Evolutionary conservation across 192 early-diverging fungal genomes (phyloP), one percentile per base, ranked within the genome.

Genomic region (Podila clonocystis): DNA sequence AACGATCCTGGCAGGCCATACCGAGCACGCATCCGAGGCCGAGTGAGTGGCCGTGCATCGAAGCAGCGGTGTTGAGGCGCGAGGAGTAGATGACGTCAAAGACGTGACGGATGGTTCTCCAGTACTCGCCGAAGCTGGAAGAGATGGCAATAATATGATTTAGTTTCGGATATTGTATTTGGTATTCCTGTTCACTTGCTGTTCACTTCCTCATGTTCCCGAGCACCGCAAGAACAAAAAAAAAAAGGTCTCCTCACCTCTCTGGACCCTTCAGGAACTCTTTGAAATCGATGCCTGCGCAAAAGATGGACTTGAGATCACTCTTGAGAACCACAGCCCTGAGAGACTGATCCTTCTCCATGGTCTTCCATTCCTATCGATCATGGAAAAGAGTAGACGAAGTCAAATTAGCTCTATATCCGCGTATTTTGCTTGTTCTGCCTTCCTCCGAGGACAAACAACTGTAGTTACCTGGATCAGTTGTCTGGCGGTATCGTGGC

Each of bases 181-280:
- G 19, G 41, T 45, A 24, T 1, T 12, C 52, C 5, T 50, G 63
- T 31, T 19, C 19, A 65, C 9, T 45, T 34, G 22, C 63, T 24
- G 22, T 26, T 50, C 62, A 49, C 36, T 26, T n/a, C 9, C 34
- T n/a, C n/a, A 48, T n/a, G n/a, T 1, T 26, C 19, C 30, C 13
- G 28, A 34, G 36, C 17, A 38, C n/a, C n/a, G n/a, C n/a, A n/a
- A n/a, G n/a, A n/a, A n/a, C 5, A 31, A 48, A n/a, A 33, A 49
- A 34, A 2, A 11, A 2, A 1, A 34, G 1, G 9, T n/a, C n/a
- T 9, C 7, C 11, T 48, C 33, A 80, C 77, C 77, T 80, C 34
- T 80, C 70, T 20, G 77, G 67, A 20, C 77, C 77, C 59, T 80
- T 73, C 65, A 80, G 36, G 49, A 80, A 80, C 62, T 80, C 77